These are phyloP conservation scores for Salix arbutifolia DNA, from an alignment of 345 rosid genomes.

Conservation along the genomic window DNA sequence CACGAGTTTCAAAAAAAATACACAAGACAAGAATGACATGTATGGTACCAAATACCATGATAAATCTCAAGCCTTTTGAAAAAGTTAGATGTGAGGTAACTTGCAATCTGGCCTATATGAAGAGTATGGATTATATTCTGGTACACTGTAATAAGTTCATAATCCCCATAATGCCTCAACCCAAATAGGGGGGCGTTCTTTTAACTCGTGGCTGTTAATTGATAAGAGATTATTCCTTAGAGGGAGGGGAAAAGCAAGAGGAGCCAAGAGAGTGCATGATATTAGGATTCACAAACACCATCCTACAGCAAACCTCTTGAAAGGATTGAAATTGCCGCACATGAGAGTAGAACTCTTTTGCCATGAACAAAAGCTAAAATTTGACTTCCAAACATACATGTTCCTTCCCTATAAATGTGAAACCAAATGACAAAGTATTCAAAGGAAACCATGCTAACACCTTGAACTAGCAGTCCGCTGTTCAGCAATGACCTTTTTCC, in stretches of 20 bases:
- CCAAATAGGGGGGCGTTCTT: not conserved
- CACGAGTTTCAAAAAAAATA: not conserved
- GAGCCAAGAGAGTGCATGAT: not conserved
- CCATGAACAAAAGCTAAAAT: not conserved
- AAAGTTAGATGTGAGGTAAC: not conserved
- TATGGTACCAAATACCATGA: not conserved
- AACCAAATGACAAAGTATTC: constrained; percentile 19
- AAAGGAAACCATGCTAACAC: constrained; percentile 33
- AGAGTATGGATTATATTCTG: not conserved
- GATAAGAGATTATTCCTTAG: not conserved
- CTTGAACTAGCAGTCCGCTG: constrained; percentile 96
- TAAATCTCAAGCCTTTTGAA: not conserved
- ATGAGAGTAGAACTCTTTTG: not conserved
- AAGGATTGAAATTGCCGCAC: not conserved
- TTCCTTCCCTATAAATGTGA: not conserved
- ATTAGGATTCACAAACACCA: not conserved
- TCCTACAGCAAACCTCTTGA: not conserved
- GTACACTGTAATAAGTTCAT: not conserved
- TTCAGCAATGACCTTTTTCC: constrained; percentile 87
- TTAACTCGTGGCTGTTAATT: not conserved
- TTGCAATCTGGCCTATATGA: not conserved
- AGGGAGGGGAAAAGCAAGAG: not conserved
- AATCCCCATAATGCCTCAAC: not conserved
- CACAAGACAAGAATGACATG: not conserved
- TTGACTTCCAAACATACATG: not conserved